A percentile compares a stretch with the other conserved stretches of the same genome.
These are phyloP conservation scores for Candida sp. DNA, from an alignment of 1,139 yeast genomes.

Conservation along the genomic window DNA sequence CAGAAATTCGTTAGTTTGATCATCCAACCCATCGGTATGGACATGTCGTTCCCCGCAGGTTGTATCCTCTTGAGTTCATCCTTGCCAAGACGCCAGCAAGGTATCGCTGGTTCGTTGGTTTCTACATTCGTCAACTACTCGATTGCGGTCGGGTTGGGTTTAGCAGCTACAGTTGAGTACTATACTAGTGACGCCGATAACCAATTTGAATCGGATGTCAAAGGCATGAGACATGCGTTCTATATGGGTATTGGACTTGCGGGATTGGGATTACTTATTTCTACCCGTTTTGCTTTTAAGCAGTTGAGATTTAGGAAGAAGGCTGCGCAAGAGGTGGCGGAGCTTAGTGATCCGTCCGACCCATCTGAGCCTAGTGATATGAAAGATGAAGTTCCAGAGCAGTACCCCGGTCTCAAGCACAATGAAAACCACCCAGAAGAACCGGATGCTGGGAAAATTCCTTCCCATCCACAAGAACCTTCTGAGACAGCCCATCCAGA, in stretches of 20 bases:
- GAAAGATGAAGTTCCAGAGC: not conserved
- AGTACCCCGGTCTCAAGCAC: constrained; percentile 1
- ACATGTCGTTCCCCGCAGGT: constrained; percentile 68
- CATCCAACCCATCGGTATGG: constrained; percentile 65
- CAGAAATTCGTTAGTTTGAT: constrained; percentile 52
- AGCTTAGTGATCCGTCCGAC: not conserved
- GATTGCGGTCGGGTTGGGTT: constrained; percentile 64
- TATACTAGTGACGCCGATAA: constrained; percentile 37
- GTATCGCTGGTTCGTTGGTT: constrained; percentile 67
- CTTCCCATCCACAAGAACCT: too few species aligned
- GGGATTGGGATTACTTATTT: constrained; percentile 44
- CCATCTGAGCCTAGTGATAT: not conserved
- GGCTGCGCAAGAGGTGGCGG: not conserved
- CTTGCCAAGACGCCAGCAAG: constrained; percentile 61
- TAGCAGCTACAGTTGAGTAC: constrained; percentile 64
- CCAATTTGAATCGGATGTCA: constrained; percentile 24
- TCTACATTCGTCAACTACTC: constrained; percentile 67
- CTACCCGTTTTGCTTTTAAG: constrained; percentile 20
- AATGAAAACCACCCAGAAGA: not conserved
- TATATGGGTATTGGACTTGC: constrained; percentile 57
- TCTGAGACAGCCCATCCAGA: too few species aligned
- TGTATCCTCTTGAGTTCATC: constrained; percentile 52
- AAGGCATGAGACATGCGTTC: constrained; percentile 48
- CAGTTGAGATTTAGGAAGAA: constrained; percentile 12
- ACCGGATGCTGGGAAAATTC: constrained; percentile 1